Evolutionary conservation across 2,329 filamentous ascomycete genomes (phyloP).

Genomic region (Ilyonectria sp.): DNA sequence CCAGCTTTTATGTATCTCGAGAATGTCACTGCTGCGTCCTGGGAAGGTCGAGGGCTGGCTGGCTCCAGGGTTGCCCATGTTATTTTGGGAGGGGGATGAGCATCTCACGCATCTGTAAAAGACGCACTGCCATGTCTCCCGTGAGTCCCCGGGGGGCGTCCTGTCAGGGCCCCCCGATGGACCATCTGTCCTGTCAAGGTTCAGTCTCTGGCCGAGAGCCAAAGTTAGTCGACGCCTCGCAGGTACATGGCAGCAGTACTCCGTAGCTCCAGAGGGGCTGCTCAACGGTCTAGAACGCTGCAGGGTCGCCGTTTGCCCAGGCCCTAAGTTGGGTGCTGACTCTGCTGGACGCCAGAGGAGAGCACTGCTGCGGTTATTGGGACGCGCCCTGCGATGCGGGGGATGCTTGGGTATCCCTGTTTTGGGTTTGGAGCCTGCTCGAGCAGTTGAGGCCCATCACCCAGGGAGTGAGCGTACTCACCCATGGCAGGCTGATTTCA

Average conservation of each 20-base stretch:
- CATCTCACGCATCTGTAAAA: slow-evolving; percentile 10
- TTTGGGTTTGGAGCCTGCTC: slow-evolving; percentile 1
- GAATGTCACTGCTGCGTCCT: background rate
- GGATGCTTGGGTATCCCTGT: background rate
- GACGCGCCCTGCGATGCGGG: background rate
- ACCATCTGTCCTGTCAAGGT: background rate
- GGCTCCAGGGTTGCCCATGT: background rate
- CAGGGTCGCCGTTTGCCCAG: too few species aligned
- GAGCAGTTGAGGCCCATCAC: background rate
- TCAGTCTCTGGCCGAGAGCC: background rate
- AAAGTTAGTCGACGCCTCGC: background rate
- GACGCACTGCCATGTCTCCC: background rate
- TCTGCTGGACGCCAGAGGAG: background rate
- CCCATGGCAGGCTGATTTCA: slow-evolving; percentile 1
- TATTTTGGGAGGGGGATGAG: background rate
- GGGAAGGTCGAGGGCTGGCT: background rate
- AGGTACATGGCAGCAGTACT: too few species aligned
- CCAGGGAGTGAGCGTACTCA: too few species aligned
- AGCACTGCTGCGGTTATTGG: background rate
- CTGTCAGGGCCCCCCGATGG: too few species aligned
- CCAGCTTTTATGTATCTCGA: background rate
- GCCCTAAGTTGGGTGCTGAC: too few species aligned
- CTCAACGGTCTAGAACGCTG: background rate
- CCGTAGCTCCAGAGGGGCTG: too few species aligned
- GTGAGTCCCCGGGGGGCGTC: background rate